These are phyloP conservation scores for Curvularia verruculosa DNA, from an alignment of 2,329 filamentous ascomycete species.

Conservation along the genomic window DNA sequence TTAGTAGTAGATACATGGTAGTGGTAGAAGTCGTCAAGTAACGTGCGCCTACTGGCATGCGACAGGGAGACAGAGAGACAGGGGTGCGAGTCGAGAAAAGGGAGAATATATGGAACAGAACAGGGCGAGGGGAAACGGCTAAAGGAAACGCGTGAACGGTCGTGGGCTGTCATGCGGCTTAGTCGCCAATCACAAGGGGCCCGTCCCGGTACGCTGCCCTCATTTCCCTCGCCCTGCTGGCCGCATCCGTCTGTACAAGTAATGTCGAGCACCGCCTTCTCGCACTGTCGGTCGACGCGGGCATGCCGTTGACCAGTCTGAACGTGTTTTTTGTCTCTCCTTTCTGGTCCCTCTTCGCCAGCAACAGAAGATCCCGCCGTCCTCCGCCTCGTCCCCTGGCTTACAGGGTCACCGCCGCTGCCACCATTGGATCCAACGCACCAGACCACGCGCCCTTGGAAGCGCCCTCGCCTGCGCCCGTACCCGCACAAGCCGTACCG, in stretches of 20 bases:
- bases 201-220: constrained; percentile 26
- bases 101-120: too few relatives aligned
- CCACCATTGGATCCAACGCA: constrained; percentile 16
- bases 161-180: constrained; percentile 1
- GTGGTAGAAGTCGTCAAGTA: too few relatives aligned
- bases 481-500: constrained; percentile 10
- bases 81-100: background rate
- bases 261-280: constrained; percentile 19
- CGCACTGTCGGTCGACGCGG: background rate
- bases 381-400: background rate
- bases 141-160: constrained; percentile 5
- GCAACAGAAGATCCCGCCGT: background rate
- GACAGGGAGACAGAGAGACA: background rate
- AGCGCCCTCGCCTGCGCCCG: constrained; percentile 13
- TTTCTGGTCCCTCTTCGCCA: background rate
- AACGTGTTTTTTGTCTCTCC: background rate
- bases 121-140: background rate
- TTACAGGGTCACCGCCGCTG: background rate
- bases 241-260: too few relatives aligned
- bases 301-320: background rate
- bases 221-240: constrained; percentile 30
- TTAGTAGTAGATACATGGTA: too few relatives aligned
- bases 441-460: constrained; percentile 10
- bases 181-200: constrained; percentile 25
- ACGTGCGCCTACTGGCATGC: background rate